These are phyloP conservation scores for Hamigera avellanea DNA, from an alignment of 495 filamentous ascomycete genomes.

Conservation along the genomic window DNA sequence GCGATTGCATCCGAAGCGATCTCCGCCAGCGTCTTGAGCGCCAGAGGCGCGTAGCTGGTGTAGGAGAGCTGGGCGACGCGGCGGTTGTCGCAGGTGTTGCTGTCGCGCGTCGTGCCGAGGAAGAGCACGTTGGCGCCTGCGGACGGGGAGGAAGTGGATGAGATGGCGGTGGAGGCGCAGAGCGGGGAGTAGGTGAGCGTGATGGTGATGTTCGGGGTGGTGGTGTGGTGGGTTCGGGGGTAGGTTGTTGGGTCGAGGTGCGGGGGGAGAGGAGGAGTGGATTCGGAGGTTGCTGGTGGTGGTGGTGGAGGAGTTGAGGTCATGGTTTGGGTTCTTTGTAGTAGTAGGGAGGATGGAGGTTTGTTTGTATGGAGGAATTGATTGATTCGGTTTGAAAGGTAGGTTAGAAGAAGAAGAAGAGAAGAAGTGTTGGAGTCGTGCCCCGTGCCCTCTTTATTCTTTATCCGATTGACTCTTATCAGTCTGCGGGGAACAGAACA, in stretches of 20 bases:
- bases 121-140: conserved; percentile 89
- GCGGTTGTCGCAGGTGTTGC: conserved; percentile 66
- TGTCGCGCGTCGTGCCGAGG: conserved; percentile 76
- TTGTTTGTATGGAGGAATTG: not conserved
- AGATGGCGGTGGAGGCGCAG: conserved; percentile 44
- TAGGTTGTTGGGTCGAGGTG: conserved; percentile 31
- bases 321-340: not conserved
- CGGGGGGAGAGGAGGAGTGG: conserved; percentile 5
- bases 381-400: not conserved
- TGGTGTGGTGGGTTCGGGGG: conserved; percentile 21
- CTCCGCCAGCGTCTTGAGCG: conserved; percentile 58
- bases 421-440: no score
- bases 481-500: no score
- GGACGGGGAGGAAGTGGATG: conserved; percentile 60
- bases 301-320: no score
- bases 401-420: no score
- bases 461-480: no score
- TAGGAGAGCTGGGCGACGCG: conserved; percentile 72
- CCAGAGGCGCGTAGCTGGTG: conserved; percentile 65
- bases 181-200: conserved; percentile 50
- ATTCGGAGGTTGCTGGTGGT: no score
- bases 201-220: conserved; percentile 26
- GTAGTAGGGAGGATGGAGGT: not conserved
- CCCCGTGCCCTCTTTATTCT: no score
- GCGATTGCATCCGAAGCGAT: conserved; percentile 50